A percentile compares a stretch with the other conserved stretches of the same genome.
Evolutionary conservation across 2,329 filamentous ascomycete species (phyloP).

Genomic region (Blastomyces gilchristii): DNA sequence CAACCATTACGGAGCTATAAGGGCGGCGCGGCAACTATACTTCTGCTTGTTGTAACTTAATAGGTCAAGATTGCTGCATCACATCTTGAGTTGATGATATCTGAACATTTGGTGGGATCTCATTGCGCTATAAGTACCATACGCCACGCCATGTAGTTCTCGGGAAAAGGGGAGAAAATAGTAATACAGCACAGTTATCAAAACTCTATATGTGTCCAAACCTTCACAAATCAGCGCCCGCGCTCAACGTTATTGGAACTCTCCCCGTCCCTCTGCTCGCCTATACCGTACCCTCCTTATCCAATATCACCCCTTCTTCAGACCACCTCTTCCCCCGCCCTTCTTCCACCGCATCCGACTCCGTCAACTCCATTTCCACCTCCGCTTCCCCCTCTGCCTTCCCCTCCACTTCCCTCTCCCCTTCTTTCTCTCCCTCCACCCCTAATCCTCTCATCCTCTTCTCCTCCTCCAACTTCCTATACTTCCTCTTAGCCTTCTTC

Average conservation of each 20-base stretch:
- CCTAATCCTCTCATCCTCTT: conserved; percentile 14
- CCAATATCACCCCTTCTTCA: no score
- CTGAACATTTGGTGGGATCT: not conserved
- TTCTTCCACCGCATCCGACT: conserved; percentile 3
- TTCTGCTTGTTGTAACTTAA: not conserved
- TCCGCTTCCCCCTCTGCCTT: conserved; percentile 7
- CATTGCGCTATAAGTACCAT: not conserved
- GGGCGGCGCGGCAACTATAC: not conserved
- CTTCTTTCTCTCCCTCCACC: conserved; percentile 12
- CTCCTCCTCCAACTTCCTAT: conserved; percentile 29
- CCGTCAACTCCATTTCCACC: conserved; percentile 12
- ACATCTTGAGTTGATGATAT: not conserved
- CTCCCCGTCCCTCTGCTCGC: not conserved
- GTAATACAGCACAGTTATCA: not conserved
- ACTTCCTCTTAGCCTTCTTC: conserved; percentile 38
- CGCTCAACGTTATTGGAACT: not conserved
- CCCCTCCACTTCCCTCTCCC: conserved; percentile 13
- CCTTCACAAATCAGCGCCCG: not conserved
- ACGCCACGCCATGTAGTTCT: not conserved
- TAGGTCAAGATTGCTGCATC: not conserved
- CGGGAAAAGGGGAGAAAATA: not conserved
- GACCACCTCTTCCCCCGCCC: not conserved
- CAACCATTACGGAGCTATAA: not conserved
- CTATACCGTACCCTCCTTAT: not conserved
- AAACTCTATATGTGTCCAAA: not conserved